These are phyloP conservation scores for Emergomyces pasteurianus DNA, from an alignment of 2,329 filamentous ascomycete species.

Conservation along the genomic window DNA sequence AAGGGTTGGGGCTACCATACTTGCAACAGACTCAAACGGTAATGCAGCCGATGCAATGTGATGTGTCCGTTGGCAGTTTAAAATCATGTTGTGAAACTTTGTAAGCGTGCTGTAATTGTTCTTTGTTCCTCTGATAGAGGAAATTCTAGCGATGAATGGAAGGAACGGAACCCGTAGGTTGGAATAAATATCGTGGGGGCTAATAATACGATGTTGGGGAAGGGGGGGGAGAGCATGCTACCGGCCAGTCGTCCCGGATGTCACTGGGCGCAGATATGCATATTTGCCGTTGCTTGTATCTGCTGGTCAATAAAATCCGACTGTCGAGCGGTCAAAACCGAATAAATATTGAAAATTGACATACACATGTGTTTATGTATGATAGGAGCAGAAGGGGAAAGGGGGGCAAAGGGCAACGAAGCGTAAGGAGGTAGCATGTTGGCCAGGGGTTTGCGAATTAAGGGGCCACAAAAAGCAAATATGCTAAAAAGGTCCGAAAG, in stretches of 20 bases:
- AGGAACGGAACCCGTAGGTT: neutral
- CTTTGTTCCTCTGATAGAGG: neutral
- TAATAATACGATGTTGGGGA: neutral
- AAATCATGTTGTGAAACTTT: neutral
- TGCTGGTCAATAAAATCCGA: neutral
- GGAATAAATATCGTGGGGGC: neutral
- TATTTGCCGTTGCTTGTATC: neutral
- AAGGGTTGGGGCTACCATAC: neutral
- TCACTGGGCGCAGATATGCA: neutral
- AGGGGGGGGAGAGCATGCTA: neutral
- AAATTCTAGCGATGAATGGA: neutral
- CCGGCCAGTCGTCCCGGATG: neutral
- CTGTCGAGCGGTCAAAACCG: neutral
- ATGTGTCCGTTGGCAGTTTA: neutral
- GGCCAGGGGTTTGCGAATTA: neutral
- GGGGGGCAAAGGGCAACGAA: neutral
- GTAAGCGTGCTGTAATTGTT: neutral
- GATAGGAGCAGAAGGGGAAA: neutral
- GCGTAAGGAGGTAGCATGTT: neutral
- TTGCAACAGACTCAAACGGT: neutral
- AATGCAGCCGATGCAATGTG: constrained; percentile 2
- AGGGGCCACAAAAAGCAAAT: neutral
- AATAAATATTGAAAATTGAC: neutral
- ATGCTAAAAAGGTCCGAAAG: constrained; percentile 2
- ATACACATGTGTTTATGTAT: neutral